Base-by-base conservation (phyloP, 768 basidiomycete species). In the Termitomyces sp. region DNA sequence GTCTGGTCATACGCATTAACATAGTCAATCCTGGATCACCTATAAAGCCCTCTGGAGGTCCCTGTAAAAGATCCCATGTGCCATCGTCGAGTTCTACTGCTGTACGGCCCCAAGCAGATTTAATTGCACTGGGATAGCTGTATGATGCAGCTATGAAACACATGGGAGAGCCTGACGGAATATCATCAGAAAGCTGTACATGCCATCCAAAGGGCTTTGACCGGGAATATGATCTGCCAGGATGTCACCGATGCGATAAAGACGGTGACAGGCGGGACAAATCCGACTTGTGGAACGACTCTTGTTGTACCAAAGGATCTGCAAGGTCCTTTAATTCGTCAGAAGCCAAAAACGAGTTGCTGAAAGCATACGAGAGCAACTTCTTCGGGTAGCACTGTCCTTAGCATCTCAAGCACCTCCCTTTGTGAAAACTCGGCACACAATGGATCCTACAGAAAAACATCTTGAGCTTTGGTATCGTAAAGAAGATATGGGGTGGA, bases 251-350 rank as follows among this genome's bases (percentile, higher is more conserved):
- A 91, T 68, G 5, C 72, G 75, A 64, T 91, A 93, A 29, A 91
- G 68, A 15, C 90, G 72, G 65, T 84, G 81, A 63, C 91, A 93
- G 0, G 88, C 80, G 2, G 91, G 90, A 62, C 91, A 93, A 49
- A 92, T 78, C 25, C 91, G 83, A 51, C 84, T 80, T 10, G 75
- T 78, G 5, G 77, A 68, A 2, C 91, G 80, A 64, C 87, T 90
- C 70, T 90, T 90, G 74, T 93, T 93, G 63, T 92, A 91, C 89
- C 89, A 92, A 12, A 91, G 61, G 10, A 88, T 83, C 89, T 89
- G 57, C n/a, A 3, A 31, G 18, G 48, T 53, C n/a, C 7, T 29
- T 27, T 16, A 51, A 7, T 51, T 32, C 25, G 31, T 33, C 7
- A 49, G 36, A 35, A 52, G 7, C 12, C 25, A 22, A 41, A 38